Evolutionary conservation across 192 early-diverging fungal genomes (phyloP).

Genomic region (Chytriomyces sp.): DNA sequence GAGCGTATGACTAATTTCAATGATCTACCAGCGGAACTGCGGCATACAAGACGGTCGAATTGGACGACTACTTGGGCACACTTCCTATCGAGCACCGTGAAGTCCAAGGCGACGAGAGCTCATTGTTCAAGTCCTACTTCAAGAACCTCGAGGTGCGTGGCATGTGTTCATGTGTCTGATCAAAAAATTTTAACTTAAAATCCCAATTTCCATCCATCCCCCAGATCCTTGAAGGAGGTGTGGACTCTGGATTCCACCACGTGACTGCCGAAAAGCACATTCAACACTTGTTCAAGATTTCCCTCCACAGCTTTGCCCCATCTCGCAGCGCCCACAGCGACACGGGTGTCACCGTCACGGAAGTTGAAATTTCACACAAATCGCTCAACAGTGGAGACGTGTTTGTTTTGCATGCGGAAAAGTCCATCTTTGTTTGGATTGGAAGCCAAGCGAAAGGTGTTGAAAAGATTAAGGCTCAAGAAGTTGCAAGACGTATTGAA

Average conservation of each 20-base stretch:
- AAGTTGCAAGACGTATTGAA: conserved; percentile 62
- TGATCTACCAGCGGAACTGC: conserved; percentile 64
- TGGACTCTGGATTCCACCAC: conserved; percentile 75
- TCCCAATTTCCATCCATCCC: not conserved
- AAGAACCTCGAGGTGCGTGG: conserved; percentile 49
- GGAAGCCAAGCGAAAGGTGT: conserved; percentile 63
- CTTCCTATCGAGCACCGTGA: conserved; percentile 79
- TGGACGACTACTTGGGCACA: conserved; percentile 73
- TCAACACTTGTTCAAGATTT: conserved; percentile 64
- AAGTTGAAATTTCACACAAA: conserved; percentile 58
- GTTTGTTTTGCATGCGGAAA: conserved; percentile 76
- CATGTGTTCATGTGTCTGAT: not conserved
- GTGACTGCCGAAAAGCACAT: conserved; percentile 55
- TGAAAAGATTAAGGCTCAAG: conserved; percentile 74
- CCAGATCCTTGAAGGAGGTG: conserved; percentile 67
- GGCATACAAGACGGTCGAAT: conserved; percentile 76
- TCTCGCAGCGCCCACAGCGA: conserved; percentile 35
- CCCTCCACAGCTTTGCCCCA: conserved; percentile 41
- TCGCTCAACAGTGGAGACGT: conserved; percentile 75
- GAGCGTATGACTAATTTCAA: not conserved
- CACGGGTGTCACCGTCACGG: conserved; percentile 57
- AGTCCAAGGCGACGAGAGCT: conserved; percentile 72
- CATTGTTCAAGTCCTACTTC: conserved; percentile 74
- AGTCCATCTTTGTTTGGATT: conserved; percentile 73
- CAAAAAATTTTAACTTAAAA: not conserved